Evolutionary conservation across 1,139 yeast species (phyloP).

Genomic region (Candida frijolesensis): DNA sequence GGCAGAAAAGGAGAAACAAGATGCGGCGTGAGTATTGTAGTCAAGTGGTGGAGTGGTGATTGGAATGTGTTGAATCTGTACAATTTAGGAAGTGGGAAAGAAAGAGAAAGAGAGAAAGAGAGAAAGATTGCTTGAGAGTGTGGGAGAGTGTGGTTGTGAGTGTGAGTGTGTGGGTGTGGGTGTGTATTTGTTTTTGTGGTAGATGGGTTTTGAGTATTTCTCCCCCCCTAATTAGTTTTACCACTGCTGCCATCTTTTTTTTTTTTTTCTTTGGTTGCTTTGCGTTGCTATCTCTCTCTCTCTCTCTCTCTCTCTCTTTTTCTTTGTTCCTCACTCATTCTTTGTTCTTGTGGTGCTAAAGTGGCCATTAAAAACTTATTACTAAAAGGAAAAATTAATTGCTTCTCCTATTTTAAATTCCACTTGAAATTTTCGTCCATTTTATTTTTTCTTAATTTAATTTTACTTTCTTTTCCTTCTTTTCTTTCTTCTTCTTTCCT

Average conservation of each 20-base stretch:
- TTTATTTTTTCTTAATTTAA: not conserved
- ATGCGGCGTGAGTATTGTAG: not conserved
- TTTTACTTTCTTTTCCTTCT: not conserved
- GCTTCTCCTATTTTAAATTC: not conserved
- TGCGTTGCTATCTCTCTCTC: too few species aligned
- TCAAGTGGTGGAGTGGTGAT: not conserved
- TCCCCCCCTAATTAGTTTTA: not conserved
- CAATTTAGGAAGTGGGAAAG: not conserved
- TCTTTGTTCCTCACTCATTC: not conserved
- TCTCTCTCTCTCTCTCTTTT: constrained; percentile 33
- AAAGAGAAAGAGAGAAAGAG: too few species aligned
- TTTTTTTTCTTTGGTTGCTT: not conserved
- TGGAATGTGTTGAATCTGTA: not conserved
- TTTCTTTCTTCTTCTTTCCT: constrained; percentile 28
- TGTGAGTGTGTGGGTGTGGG: too few species aligned
- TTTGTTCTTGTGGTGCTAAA: not conserved
- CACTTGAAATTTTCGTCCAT: constrained; percentile 4
- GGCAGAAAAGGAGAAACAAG: not conserved
- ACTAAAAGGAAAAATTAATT: constrained; percentile 1
- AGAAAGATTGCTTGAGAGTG: too few species aligned
- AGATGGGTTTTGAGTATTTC: not conserved
- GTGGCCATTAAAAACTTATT: constrained; percentile 1
- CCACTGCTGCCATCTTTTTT: not conserved
- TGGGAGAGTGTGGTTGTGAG: too few species aligned
- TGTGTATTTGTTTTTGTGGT: not conserved